Percentiles rank a stretch among this genome's conserved stretches.
phyloP scores from a whole-genome alignment of 1,284 basidiomycete species.

The Boletus sp. region DNA sequence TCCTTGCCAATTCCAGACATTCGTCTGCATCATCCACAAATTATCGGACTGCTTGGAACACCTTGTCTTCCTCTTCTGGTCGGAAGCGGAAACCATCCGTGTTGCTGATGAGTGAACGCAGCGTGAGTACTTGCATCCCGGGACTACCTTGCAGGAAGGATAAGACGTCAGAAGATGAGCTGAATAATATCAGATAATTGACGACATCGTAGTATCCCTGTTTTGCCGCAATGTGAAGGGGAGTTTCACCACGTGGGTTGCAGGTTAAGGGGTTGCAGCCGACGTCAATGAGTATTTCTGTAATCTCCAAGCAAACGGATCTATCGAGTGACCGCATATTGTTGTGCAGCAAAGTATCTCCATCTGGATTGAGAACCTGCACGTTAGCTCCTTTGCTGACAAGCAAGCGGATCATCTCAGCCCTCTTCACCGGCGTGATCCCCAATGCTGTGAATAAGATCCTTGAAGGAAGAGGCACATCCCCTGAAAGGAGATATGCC shows the following conservation, averaged over 20 bases:
- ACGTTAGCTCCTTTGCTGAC: too few species aligned
- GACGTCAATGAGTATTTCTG: background rate
- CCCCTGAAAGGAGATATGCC: too few species aligned
- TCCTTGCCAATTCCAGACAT: background rate
- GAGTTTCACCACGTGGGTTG: background rate
- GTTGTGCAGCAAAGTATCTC: too few species aligned
- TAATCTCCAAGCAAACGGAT: too few species aligned
- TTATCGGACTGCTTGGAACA: background rate
- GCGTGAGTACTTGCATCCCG: background rate
- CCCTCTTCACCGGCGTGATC: too few species aligned
- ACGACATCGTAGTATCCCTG: background rate
- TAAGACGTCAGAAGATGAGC: background rate
- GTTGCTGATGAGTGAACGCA: background rate
- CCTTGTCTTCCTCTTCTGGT: background rate
- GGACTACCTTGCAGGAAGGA: background rate
- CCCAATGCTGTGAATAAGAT: too few species aligned
- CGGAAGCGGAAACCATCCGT: background rate
- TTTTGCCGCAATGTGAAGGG: background rate
- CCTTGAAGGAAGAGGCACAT: too few species aligned
- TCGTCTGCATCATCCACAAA: background rate
- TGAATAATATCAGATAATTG: conserved; percentile 2
- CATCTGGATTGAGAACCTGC: too few species aligned
- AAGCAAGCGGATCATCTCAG: too few species aligned
- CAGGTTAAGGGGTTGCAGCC: background rate
- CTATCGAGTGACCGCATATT: too few species aligned